Base-by-base conservation (phyloP, 139 green algal species). In the Chlorella sorokiniana region DNA sequence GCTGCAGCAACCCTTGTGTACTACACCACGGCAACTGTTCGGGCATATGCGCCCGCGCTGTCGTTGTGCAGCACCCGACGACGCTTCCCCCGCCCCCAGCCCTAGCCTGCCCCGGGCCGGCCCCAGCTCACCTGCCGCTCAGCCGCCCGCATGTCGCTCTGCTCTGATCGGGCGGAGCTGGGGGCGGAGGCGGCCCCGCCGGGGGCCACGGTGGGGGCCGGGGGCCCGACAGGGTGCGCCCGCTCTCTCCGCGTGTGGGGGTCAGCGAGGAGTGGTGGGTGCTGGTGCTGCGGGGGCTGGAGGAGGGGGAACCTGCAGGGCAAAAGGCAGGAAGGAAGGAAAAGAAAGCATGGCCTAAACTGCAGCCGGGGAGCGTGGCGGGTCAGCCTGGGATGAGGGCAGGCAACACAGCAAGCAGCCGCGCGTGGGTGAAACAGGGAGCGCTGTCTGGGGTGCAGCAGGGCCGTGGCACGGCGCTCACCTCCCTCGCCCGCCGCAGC, bases 211-310 rank as follows among this genome's bases (percentile, higher is more conserved):
- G 20, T 44, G 37, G 65, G 29, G 18, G 65, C 16, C 33, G 73
- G 37, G 11, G 73, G 52, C 54, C 44, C 38, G n/a, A 38, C 51
- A 20, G 63, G 73, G 52, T 29, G 48, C 31, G 71, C 51, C 10
- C 63, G 31, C 6, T 29, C 37, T 44, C 70, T 44, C 70, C 63
- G 27, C 35, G 23, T 2, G 51, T 54, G 33, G 31, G 73, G 35
- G 31, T 41, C 27, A 54, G 27, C 31, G 70, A 62, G 9, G 73
- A 79, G 9, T 79, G 73, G 37, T 79, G 54, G 38, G 73, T 79
- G 73, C 73, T 79, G 51, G 73, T 42, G 73, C 73, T 79, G 73
- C 40, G 73, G 1, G 73, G 73, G 73, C 73, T 79, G 54, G 73
- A 79, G 25, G 33, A 42, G 1, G 40, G 52, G 3, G 73, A 54